A percentile compares a stretch with the other conserved stretches of the same genome.
Evolutionary conservation across 1,284 basidiomycete species (phyloP).

Genomic region (Ceratobasidium sp.): DNA sequence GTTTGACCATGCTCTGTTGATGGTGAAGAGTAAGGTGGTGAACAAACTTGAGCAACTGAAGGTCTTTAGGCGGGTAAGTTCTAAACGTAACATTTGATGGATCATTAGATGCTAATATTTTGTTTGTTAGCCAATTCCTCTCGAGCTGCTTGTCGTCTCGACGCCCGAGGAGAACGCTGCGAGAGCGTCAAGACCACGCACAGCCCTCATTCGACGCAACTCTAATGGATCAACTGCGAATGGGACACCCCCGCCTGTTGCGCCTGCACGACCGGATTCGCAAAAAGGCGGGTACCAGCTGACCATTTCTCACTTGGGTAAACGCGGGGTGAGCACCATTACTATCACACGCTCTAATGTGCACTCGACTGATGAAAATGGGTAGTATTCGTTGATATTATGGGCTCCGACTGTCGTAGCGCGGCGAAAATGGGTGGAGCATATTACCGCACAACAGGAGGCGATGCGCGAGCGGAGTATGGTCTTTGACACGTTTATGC

Average conservation of each 20-base stretch:
- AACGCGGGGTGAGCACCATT: constrained; percentile 66
- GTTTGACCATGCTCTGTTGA: constrained; percentile 96
- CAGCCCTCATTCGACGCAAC: constrained; percentile 50
- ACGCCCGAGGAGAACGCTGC: constrained; percentile 73
- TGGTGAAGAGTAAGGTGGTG: constrained; percentile 81
- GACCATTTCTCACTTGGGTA: constrained; percentile 92
- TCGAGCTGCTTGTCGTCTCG: constrained; percentile 90
- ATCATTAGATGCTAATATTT: not conserved
- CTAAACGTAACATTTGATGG: constrained; percentile 12
- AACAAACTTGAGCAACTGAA: constrained; percentile 93
- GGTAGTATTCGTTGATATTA: constrained; percentile 83
- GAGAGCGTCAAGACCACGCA: constrained; percentile 28
- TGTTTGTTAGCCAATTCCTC: constrained; percentile 83
- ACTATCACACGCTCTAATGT: not conserved
- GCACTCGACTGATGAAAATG: not conserved
- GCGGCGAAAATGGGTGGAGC: constrained; percentile 95
- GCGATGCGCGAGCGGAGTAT: constrained; percentile 83
- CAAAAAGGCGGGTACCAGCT: constrained; percentile 90
- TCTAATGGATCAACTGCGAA: constrained; percentile 30
- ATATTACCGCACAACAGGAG: constrained; percentile 91
- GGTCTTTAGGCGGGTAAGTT: constrained; percentile 88
- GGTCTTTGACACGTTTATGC: constrained; percentile 86
- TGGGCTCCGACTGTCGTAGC: constrained; percentile 90
- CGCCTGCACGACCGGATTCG: constrained; percentile 26
- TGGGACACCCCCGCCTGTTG: constrained; percentile 23